Percentiles rank a stretch among this genome's conserved stretches.
Conservation (phyloP, 371 early-diverging fungal species). For the Mortierella sp. region DNA sequence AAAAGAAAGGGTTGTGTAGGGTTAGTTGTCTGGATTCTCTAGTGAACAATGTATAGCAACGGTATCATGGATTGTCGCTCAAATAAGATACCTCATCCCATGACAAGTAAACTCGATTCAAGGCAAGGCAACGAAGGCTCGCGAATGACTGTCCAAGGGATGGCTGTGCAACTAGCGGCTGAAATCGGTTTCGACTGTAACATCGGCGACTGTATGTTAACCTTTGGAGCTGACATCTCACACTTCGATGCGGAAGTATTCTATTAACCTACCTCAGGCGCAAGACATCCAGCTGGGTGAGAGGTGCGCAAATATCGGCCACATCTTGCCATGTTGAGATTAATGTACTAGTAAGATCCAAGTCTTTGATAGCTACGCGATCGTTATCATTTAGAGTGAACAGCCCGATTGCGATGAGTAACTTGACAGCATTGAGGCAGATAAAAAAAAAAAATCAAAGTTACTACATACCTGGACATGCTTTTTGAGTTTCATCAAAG, state of each 20-base stretch:
- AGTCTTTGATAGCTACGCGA: slow-evolving; percentile 66
- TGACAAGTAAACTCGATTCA: slow-evolving; percentile 60
- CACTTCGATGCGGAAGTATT: too few relatives aligned
- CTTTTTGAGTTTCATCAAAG: slow-evolving; percentile 46
- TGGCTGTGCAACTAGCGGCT: slow-evolving; percentile 34
- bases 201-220: neutral
- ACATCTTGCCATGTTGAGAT: slow-evolving; percentile 73
- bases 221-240: neutral
- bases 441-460: neutral
- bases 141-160: slow-evolving; percentile 51
- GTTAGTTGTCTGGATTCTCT: neutral
- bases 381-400: neutral
- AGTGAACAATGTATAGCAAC: too few relatives aligned
- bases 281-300: slow-evolving; percentile 68
- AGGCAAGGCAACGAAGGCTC: slow-evolving; percentile 58
- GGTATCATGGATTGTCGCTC: too few relatives aligned
- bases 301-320: slow-evolving; percentile 68
- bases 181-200: slow-evolving; percentile 61
- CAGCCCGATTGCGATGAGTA: neutral
- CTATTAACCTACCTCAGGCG: slow-evolving; percentile 69
- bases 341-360: slow-evolving; percentile 81
- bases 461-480: slow-evolving; percentile 50
- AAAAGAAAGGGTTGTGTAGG: neutral
- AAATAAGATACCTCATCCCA: slow-evolving; percentile 55
- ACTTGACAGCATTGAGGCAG: neutral